Base-by-base conservation (phyloP, 352 stramenopile species). In the Salisapilia sapeloensis region DNA sequence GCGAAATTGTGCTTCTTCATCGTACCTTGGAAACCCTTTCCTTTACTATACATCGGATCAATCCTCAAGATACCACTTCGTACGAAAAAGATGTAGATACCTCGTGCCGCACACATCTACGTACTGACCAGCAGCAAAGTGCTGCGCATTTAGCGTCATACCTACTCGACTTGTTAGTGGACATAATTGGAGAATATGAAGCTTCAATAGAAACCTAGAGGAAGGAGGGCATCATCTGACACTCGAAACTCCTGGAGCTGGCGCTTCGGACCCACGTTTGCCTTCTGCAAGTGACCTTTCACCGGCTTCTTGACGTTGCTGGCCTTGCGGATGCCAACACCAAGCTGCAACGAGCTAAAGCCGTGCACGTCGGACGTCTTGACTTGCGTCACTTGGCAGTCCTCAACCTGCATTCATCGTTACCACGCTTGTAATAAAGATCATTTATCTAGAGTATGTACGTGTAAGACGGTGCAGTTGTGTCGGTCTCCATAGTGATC, bases 1-100 rank as follows among this genome's bases (percentile, higher is more conserved):
- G 58, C 62, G 53, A 99, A 99, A 36, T 91, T 91, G 64, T 96
- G 93, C 33, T 86, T 75, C 65, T 99, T 99, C 93, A 99, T 99
- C 31, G 94, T 93, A 31, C 96, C 95, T 53, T 85, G 72, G 51
- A 92, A 92, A 29, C 72, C 76, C 41, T 91, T 91, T 39, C 72
- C 76, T 51, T 89, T 92, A 60, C 66, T 59, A 24, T 6, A 30
- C 17, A 7, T 30, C n/a, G 22, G 11, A 41, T n/a, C 10, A 6
- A 17, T 15, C 14, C 15, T 44, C 8, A 4, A 21, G 13, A 12
- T 14, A 23, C 14, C 2, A 19, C 13, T 3, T 8, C 11, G 8
- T 16, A 3, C 5, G 14, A 7, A 24, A 16, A 3, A 17, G n/a
- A 4, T n/a, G 6, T 33, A 10, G 24, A 33, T 50, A 63, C 44